These are phyloP conservation scores for Plasmodium relictum DNA, from an alignment of 169 alveolate species.

Conservation along the genomic window DNA sequence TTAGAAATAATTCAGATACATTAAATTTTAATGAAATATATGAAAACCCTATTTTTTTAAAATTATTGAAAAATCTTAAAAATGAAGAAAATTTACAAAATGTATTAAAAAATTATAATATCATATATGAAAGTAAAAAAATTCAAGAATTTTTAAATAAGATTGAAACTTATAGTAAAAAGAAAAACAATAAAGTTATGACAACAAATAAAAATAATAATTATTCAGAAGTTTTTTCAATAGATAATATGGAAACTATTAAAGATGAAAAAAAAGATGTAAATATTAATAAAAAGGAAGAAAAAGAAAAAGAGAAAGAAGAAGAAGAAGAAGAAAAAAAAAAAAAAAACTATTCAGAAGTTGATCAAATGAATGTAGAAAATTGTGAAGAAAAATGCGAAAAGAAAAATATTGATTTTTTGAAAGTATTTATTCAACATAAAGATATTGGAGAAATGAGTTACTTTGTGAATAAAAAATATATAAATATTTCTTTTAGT, in stretches of 20 bases:
- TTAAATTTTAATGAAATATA: not conserved
- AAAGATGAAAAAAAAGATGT: constrained; percentile 8
- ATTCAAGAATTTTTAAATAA: constrained; percentile 6
- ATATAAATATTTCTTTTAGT: constrained; percentile 38
- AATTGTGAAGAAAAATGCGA: constrained; percentile 31
- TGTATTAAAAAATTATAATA: constrained; percentile 13
- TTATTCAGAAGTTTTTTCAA: not conserved
- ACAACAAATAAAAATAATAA: constrained; percentile 3
- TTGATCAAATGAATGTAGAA: not conserved
- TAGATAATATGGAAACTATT: not conserved
- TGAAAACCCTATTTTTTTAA: constrained; percentile 5
- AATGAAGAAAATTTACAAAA: constrained; percentile 15
- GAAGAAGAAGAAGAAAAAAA: constrained; percentile 14
- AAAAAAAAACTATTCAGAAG: not conserved
- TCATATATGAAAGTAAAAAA: not conserved
- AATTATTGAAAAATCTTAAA: constrained; percentile 17
- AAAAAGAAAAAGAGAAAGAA: not conserved
- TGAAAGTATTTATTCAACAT: constrained; percentile 62
- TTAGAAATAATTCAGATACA: not conserved
- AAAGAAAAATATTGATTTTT: constrained; percentile 7
- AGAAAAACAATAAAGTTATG: not conserved
- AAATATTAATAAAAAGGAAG: constrained; percentile 11
- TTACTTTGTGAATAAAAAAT: constrained; percentile 45
- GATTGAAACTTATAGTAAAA: not conserved
- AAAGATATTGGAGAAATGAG: constrained; percentile 47